phyloP scores from a whole-genome alignment of 2,329 filamentous ascomycete species.

The Colletotrichum lindemuthianum region DNA sequence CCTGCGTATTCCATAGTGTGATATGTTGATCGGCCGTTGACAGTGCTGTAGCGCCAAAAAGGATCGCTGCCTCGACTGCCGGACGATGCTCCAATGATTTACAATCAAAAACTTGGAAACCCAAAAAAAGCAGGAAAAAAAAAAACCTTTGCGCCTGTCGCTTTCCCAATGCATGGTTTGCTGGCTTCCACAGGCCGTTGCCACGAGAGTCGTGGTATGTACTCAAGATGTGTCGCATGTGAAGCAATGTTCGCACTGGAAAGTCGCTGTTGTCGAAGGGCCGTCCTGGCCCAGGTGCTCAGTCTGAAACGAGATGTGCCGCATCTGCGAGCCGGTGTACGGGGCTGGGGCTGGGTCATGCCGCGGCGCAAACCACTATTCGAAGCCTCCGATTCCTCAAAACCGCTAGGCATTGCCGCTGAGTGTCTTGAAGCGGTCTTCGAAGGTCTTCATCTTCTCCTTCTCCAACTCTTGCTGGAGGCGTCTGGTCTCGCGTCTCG shows the following conservation, averaged over 20 bases:
- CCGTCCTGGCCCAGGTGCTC: constrained; percentile 21
- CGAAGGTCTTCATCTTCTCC: constrained; percentile 66
- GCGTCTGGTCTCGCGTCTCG: constrained; percentile 75
- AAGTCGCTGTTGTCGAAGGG: constrained; percentile 10
- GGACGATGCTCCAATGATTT: constrained; percentile 5
- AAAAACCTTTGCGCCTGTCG: constrained; percentile 15
- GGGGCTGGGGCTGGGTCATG: constrained; percentile 20
- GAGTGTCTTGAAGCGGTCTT: constrained; percentile 50
- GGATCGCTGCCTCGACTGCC: constrained; percentile 12
- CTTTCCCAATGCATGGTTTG: constrained; percentile 27
- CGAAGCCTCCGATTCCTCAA: not conserved
- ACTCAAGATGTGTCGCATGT: not conserved
- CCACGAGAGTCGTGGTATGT: constrained; percentile 10
- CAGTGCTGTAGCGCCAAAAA: not conserved
- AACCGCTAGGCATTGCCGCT: constrained; percentile 38
- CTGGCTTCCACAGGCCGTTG: constrained; percentile 1
- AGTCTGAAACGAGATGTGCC: constrained; percentile 31
- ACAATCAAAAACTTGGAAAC: not conserved
- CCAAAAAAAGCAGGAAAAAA: not conserved
- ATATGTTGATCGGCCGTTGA: constrained; percentile 18
- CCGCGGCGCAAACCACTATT: constrained; percentile 31
- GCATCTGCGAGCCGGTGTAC: constrained; percentile 30
- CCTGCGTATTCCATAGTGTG: no score
- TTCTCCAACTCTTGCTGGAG: constrained; percentile 74
- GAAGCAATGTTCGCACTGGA: not conserved